Percentiles rank a stretch among this genome's conserved stretches.
Conservation (phyloP, 306 rosid genomes). For the Trifolium subterraneum region DNA sequence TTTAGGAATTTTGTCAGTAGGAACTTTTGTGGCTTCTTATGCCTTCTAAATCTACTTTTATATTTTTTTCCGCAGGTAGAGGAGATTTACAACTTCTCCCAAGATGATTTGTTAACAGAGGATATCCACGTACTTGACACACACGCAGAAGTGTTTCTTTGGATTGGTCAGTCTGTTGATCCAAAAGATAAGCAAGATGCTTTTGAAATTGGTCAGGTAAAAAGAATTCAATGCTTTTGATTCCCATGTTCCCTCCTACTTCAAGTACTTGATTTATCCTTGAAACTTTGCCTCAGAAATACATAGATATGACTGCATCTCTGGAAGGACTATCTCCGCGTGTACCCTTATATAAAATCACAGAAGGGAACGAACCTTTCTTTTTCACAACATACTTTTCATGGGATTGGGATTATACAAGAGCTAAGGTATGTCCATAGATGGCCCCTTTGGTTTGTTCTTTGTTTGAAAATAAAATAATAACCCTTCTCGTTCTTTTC, state of each 20-base stretch:
- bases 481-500: constrained; percentile 5
- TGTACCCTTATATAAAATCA: constrained; percentile 84
- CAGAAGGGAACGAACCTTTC: constrained; percentile 98
- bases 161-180: constrained; percentile 89
- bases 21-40: constrained; percentile 23
- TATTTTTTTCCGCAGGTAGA: constrained; percentile 64
- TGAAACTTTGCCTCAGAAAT: constrained; percentile 63
- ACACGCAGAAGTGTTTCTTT: constrained; percentile 91
- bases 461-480: constrained; percentile 2
- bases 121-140: constrained; percentile 89
- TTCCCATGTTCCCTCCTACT: constrained; percentile 20
- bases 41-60: constrained; percentile 38
- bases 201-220: constrained; percentile 89
- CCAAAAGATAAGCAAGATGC: constrained; percentile 80
- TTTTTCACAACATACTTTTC: constrained; percentile 94
- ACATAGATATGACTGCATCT: constrained; percentile 78
- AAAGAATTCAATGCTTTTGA: constrained; percentile 38
- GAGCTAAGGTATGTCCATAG: constrained; percentile 71
- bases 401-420: constrained; percentile 93
- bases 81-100: constrained; percentile 86
- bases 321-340: constrained; percentile 79
- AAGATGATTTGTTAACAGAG: constrained; percentile 92
- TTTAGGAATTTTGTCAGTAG: constrained; percentile 25
- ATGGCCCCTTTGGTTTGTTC: constrained; percentile 20
- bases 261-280: constrained; percentile 23